Evolutionary conservation across 148 eudicot species (phyloP).

Genomic region (Rhododendron williamsianum): DNA sequence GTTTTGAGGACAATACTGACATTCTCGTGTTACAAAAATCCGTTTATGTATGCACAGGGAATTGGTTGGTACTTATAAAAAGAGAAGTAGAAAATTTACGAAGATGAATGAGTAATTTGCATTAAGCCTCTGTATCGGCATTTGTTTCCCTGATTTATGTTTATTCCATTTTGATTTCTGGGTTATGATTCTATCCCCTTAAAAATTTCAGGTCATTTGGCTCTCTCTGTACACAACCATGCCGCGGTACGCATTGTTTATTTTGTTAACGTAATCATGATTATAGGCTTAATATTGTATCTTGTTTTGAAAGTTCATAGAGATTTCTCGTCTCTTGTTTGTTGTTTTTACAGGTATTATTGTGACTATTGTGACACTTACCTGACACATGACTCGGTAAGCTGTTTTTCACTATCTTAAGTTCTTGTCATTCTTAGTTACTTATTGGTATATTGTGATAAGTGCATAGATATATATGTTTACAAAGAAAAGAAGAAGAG

Average conservation of each 20-base stretch:
- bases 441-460: background rate
- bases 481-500: background rate
- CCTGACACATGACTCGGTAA: slow-evolving; percentile 91
- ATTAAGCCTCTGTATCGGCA: background rate
- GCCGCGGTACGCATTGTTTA: slow-evolving; percentile 8
- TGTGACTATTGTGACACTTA: slow-evolving; percentile 96
- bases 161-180: background rate
- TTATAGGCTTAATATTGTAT: background rate
- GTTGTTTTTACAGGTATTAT: slow-evolving; percentile 64
- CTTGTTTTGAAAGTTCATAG: background rate
- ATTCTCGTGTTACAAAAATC: background rate
- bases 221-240: background rate
- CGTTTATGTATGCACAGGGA: background rate
- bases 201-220: background rate
- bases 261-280: background rate
- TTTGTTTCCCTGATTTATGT: background rate
- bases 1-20: background rate
- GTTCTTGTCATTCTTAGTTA: background rate
- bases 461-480: background rate
- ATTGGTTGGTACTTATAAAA: background rate
- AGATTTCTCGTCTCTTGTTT: background rate
- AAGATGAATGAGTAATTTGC: background rate
- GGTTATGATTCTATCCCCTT: background rate
- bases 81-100: background rate
- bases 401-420: background rate